Evolutionary conservation across 2,329 filamentous ascomycete species (phyloP), one percentile per base, ranked within the genome.

Genomic region (Paraphoma chrysanthemicola): DNA sequence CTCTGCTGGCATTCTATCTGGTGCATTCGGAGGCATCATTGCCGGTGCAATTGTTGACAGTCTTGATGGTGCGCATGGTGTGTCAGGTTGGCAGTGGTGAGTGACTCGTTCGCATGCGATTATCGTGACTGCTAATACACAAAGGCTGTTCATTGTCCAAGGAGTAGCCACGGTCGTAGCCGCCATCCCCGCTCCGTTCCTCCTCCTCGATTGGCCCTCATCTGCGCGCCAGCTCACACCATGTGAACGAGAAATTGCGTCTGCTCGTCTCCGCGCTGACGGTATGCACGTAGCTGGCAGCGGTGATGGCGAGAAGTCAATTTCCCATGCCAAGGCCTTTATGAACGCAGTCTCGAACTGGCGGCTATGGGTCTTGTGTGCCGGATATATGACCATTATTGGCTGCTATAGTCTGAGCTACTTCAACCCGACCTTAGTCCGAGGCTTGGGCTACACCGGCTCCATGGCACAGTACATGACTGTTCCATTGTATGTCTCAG

Each of bases 161-260:
- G 67, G 67, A n/a, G 59, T 64, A 4, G 60, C 67, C 16, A 69
- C 65, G 14, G 53, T 69, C 9, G 62, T 49, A 29, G 60, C 54
- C 17, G 65, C 65, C 10, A 48, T 68, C 11, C 60, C 66, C n/a
- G 62, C 67, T 5, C 65, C 62, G 1, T 70, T 70, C 48, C 58
- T 67, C 18, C 61, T 68, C 14, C 59, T 68, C 44, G 67, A 70
- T 33, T 70, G 65, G 45, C 66, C 68, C 11, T 64, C 75, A 1
- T 74, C 74, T 2, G 80, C 80, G 0, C 67, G 69, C 33, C 81
- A 80, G 76, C 69, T 83, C 10, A 78, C 63, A 2, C 68, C 69
- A 0, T 74, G 78, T 3, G 79, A 84, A 64, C 77, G 77, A n/a
- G 73, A 81, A 44, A 48, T 69, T 7, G 66, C 66, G 7, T 53